Conservation (phyloP, 164 flowering plant species). For the Vitis rupestris region DNA sequence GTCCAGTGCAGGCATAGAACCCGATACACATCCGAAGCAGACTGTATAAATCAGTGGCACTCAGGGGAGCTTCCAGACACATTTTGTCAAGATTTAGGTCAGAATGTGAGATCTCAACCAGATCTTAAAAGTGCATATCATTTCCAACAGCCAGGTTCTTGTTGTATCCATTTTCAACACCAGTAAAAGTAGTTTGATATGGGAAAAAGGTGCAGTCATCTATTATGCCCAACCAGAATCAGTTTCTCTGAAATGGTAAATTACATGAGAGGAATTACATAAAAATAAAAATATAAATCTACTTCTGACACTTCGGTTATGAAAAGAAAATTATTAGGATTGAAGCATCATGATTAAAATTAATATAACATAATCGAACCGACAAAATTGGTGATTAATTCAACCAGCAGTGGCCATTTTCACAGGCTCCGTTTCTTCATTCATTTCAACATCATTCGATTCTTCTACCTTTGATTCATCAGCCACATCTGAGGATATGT, state of each 20-base stretch:
- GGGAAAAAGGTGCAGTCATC: background rate
- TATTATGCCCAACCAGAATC: background rate
- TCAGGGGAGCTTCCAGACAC: no score
- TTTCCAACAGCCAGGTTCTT: no score
- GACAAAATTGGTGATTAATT: background rate
- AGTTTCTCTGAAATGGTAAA: background rate
- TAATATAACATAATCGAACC: background rate
- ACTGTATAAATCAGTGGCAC: no score
- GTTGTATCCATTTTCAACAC: background rate
- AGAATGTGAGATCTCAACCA: background rate
- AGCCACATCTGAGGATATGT: background rate
- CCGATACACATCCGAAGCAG: no score
- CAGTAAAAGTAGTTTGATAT: background rate
- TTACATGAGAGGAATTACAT: background rate
- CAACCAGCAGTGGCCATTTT: background rate
- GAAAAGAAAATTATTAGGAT: background rate
- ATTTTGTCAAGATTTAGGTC: no score
- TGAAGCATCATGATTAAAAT: background rate
- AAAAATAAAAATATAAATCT: no score
- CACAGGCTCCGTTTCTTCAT: background rate
- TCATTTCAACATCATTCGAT: background rate
- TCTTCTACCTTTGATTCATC: conserved; percentile 5
- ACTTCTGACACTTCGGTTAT: background rate
- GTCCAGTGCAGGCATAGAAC: no score
- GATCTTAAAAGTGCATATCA: background rate